These are phyloP conservation scores for Yamadazyma friedrichii DNA, from an alignment of 1,139 yeast species.

Conservation along the genomic window DNA sequence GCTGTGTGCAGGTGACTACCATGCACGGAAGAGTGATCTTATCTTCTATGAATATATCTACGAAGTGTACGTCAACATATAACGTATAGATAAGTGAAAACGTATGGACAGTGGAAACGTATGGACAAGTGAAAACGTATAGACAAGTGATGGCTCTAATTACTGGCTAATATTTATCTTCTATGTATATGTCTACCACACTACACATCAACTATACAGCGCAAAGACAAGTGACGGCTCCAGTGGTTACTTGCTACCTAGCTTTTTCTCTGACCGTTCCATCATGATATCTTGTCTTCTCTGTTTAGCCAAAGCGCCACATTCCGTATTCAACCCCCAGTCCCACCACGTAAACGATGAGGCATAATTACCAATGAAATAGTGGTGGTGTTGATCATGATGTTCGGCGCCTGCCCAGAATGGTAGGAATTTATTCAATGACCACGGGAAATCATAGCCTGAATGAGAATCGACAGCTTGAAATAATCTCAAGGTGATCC, in stretches of 20 bases:
- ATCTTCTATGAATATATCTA: too few relatives aligned
- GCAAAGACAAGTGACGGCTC: too few relatives aligned
- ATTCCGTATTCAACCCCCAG: constrained; percentile 75
- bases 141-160: too few relatives aligned
- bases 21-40: too few relatives aligned
- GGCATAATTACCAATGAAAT: constrained; percentile 89
- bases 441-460: constrained; percentile 97
- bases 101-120: too few relatives aligned
- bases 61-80: too few relatives aligned
- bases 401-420: constrained; percentile 99
- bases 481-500: constrained; percentile 86
- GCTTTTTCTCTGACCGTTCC: constrained; percentile 2
- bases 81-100: too few relatives aligned
- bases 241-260: not conserved
- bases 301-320: constrained; percentile 65
- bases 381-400: constrained; percentile 95
- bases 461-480: constrained; percentile 98
- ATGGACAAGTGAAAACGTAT: too few relatives aligned
- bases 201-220: too few relatives aligned
- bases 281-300: constrained; percentile 59
- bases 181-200: not conserved
- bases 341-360: constrained; percentile 97
- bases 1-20: too few relatives aligned
- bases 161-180: too few relatives aligned
- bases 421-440: constrained; percentile 85